A percentile compares a stretch with the other conserved stretches of the same genome.
These are phyloP conservation scores for Arthroderma sp. DNA, from an alignment of 2,329 filamentous ascomycete species.

Conservation along the genomic window DNA sequence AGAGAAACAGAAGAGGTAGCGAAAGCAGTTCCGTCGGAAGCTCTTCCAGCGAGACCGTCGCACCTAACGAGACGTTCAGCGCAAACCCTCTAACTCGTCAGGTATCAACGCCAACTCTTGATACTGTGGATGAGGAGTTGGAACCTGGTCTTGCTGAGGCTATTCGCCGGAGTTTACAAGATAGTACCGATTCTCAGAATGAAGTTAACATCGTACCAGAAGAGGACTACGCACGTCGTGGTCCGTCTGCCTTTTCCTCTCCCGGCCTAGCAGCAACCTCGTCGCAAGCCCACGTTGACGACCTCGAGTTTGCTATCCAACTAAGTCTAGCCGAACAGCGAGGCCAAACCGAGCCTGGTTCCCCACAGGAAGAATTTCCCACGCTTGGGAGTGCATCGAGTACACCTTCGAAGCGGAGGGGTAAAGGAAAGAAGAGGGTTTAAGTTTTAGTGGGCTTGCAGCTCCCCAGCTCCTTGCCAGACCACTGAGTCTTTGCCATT, in stretches of 20 bases:
- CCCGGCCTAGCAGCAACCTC: slow-evolving; percentile 14
- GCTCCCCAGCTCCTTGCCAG: slow-evolving; percentile 9
- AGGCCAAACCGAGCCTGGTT: slow-evolving; percentile 1
- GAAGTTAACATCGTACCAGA: slow-evolving; percentile 19
- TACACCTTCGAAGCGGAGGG: slow-evolving; percentile 9
- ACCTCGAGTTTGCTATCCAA: slow-evolving; percentile 51
- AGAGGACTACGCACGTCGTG: not conserved
- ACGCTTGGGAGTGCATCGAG: slow-evolving; percentile 13
- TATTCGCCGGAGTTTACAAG: slow-evolving; percentile 42
- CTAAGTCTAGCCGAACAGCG: slow-evolving; percentile 50
- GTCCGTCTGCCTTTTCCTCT: slow-evolving; percentile 8
- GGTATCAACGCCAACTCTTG: slow-evolving; percentile 24
- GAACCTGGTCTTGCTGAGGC: slow-evolving; percentile 52
- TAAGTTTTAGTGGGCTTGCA: not conserved
- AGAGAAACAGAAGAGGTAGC: slow-evolving; percentile 35
- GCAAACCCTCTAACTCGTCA: not conserved
- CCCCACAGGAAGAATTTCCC: slow-evolving; percentile 25
- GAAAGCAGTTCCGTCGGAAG: slow-evolving; percentile 30
- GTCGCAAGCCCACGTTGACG: slow-evolving; percentile 39
- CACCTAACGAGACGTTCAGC: slow-evolving; percentile 8
- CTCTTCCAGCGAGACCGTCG: slow-evolving; percentile 27
- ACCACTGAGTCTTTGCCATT: not conserved
- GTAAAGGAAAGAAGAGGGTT: not conserved
- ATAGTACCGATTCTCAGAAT: slow-evolving; percentile 30
- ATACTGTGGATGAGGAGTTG: slow-evolving; percentile 37